Evolutionary conservation across 1,284 basidiomycete species (phyloP).

Genomic region (Prillingera fragicola): DNA sequence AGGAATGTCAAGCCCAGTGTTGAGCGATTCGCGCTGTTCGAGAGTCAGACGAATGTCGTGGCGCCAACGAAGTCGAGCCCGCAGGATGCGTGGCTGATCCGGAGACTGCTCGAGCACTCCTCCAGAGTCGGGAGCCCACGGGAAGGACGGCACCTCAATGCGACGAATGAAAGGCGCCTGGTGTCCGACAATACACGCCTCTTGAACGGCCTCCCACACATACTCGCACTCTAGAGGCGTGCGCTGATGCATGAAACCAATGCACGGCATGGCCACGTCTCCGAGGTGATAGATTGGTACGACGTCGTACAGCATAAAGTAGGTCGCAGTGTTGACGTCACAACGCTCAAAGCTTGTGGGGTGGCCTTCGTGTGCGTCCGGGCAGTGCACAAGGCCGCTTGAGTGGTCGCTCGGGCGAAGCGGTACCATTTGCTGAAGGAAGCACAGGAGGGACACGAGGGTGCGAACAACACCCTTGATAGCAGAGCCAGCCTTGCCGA

Average conservation of each 20-base stretch:
- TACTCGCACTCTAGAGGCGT: conserved; percentile 20
- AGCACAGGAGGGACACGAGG: conserved; percentile 22
- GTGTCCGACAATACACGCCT: conserved; percentile 14
- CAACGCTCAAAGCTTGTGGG: conserved; percentile 5
- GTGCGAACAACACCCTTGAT: conserved; percentile 23
- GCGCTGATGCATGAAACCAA: conserved; percentile 21
- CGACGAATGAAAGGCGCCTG: conserved; percentile 7
- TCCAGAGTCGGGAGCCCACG: conserved; percentile 12
- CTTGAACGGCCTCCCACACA: conserved; percentile 23
- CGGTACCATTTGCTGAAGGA: conserved; percentile 32
- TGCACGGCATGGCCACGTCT: conserved; percentile 11
- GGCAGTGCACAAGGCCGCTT: conserved; percentile 9
- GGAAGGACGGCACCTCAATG: conserved; percentile 15
- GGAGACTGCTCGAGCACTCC: conserved; percentile 18
- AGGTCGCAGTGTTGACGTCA: conserved; percentile 16
- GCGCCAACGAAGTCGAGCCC: conserved; percentile 25
- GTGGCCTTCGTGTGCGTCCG: conserved; percentile 4
- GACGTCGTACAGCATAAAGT: conserved; percentile 34
- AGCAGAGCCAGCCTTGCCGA: conserved; percentile 12
- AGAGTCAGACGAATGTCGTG: conserved; percentile 19
- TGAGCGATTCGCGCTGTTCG: conserved; percentile 27
- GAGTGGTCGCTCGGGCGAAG: conserved; percentile 13
- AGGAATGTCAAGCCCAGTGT: conserved; percentile 19
- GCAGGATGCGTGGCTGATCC: conserved; percentile 20
- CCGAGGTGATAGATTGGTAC: conserved; percentile 39